These are phyloP conservation scores for Begonia peltatifolia DNA, from an alignment of 306 rosid genomes.

Conservation along the genomic window DNA sequence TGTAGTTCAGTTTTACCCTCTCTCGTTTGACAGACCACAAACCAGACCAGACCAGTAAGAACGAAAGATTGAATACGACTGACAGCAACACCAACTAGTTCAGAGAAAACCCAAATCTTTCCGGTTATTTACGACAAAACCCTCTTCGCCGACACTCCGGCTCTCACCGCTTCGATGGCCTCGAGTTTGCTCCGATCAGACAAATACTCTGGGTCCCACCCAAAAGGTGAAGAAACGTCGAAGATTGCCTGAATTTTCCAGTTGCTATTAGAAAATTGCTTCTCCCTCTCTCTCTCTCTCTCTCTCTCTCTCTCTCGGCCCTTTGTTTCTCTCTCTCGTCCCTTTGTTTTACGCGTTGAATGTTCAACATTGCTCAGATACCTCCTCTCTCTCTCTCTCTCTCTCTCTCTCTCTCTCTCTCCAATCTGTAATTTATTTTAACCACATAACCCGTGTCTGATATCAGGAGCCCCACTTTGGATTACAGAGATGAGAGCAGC, in stretches of 20 bases:
- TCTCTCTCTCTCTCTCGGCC: neutral
- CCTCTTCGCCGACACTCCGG: neutral
- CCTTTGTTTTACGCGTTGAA: slow-evolving; percentile 13
- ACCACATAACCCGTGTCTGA: slow-evolving; percentile 1
- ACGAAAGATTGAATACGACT: neutral
- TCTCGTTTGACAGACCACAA: neutral
- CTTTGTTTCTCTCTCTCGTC: neutral
- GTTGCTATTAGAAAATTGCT: no score
- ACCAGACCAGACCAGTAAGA: neutral
- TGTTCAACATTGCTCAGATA: slow-evolving; percentile 6
- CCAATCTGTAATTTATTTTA: neutral
- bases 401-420: slow-evolving; percentile 1
- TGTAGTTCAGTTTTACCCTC: neutral
- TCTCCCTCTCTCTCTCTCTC: neutral
- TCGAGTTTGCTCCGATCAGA: neutral
- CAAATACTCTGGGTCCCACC: neutral
- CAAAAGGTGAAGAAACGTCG: neutral
- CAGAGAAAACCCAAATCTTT: neutral
- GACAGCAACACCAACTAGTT: neutral
- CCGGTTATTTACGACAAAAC: neutral
- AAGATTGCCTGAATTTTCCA: neutral
- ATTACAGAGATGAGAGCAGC: slow-evolving; percentile 7
- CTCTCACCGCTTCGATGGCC: neutral
- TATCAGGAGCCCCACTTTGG: slow-evolving; percentile 12
- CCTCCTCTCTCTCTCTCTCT: neutral